Base-by-base conservation (phyloP, 2,329 filamentous ascomycete species). In the Hypomyces perniciosus region DNA sequence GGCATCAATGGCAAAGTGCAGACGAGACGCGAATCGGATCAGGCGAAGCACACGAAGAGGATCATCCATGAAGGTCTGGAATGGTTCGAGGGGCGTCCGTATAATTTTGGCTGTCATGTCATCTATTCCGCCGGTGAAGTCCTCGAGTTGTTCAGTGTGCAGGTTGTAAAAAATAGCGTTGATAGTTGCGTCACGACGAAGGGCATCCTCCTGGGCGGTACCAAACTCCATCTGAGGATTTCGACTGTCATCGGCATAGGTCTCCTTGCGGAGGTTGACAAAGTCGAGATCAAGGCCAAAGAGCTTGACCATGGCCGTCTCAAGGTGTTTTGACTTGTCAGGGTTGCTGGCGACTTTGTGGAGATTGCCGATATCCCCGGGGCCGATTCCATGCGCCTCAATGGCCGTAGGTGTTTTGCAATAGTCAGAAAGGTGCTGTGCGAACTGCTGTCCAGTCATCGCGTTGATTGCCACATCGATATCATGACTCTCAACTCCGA, bases 111-210 rank as follows among this genome's bases (percentile, higher is more conserved):
- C 72, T 33, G 76, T 67, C 81, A 97, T 82, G 63, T 97, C 92
- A 6, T 78, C 64, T 34, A 95, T 72, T 0, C 93, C 92, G 6
- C 79, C 79, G 0, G 90, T 95, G 54, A 95, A 86, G 65, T 99
- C 93, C 67, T 97, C 92, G 34, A 97, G 79, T 52, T 78, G 61
- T 33, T 81, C 79, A 1, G 85, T 90, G 62, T 91, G 84, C 37
- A 99, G 73, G 61, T 97, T 97, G 74, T 93, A 97, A 71, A 97
- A 97, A 56, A 99, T 80, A 27, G 93, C 90, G 65, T 99, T 99
- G 54, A 97, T 84, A 0, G 90, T 96, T 26, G 92, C 91, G 73
- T 99, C 92, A 44, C 92, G 83, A 26, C 92, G 84, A 58, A 90
- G 66, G 2, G 92, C 92, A 68, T 99, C 92, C 67, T 99, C 90